Conservation (phyloP, 2,329 filamentous ascomycete species). For the Diaporthe vexans region DNA sequence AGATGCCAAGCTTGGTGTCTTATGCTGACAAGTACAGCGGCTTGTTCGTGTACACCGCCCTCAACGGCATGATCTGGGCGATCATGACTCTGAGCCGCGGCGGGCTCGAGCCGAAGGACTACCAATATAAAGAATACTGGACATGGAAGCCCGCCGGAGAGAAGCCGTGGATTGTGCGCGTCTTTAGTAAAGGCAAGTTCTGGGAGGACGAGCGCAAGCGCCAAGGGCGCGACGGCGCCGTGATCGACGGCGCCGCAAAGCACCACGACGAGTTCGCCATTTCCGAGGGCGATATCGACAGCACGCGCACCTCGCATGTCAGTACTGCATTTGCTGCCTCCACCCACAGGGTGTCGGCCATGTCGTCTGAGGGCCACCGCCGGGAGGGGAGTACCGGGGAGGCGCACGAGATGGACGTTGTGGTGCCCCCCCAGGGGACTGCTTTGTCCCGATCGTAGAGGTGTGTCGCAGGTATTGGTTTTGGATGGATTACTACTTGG, state of each 20-base stretch:
- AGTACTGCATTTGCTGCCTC: conserved; percentile 37
- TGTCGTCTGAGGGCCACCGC: conserved; percentile 19
- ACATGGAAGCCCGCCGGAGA: conserved; percentile 64
- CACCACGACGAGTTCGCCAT: conserved; percentile 39
- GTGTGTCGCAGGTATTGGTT: too few species aligned
- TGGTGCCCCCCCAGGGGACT: conserved; percentile 30
- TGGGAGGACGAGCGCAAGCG: conserved; percentile 45
- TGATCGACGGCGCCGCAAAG: conserved; percentile 14
- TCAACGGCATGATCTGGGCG: conserved; percentile 63
- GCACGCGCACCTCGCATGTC: conserved; percentile 34
- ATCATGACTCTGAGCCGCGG: conserved; percentile 60
- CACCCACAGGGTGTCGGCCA: conserved; percentile 30
- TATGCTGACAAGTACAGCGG: conserved; percentile 53
- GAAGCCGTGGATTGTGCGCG: conserved; percentile 62
- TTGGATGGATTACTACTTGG: neutral
- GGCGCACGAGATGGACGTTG: conserved; percentile 39
- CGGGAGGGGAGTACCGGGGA: conserved; percentile 13
- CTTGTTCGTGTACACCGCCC: conserved; percentile 66
- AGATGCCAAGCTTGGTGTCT: neutral
- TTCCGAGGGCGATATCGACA: conserved; percentile 38
- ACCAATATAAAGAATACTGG: conserved; percentile 70
- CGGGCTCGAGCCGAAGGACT: conserved; percentile 62
- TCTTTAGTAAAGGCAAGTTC: conserved; percentile 47
- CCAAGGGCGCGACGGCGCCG: conserved; percentile 11
- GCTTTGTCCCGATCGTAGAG: conserved; percentile 11